Evolutionary conservation across 164 flowering plant genomes (phyloP).

Genomic region (Tetracentron sinense): DNA sequence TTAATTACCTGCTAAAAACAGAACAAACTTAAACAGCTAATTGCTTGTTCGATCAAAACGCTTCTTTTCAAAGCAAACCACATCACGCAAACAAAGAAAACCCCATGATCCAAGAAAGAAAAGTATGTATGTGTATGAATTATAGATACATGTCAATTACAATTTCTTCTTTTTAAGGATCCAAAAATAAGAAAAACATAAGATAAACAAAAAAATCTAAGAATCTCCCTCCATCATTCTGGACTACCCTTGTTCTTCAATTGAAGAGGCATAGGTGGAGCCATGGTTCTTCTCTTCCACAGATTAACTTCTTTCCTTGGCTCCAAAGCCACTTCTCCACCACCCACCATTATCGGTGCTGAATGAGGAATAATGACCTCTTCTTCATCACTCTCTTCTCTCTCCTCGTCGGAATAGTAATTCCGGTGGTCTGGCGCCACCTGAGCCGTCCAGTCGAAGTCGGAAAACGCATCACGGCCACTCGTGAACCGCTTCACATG

Average conservation of each 20-base stretch:
- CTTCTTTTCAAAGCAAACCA: too few relatives aligned
- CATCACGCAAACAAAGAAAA: too few relatives aligned
- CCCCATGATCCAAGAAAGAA: too few relatives aligned
- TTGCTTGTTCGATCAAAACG: too few relatives aligned
- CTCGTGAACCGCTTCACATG: constrained; percentile 67
- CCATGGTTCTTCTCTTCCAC: constrained; percentile 76
- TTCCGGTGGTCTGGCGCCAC: constrained; percentile 27
- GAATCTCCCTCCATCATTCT: not conserved
- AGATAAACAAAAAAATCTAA: too few relatives aligned
- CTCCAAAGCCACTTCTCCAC: constrained; percentile 26
- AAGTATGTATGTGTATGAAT: too few relatives aligned
- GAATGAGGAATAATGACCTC: constrained; percentile 46
- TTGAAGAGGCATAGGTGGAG: constrained; percentile 54
- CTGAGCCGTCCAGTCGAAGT: constrained; percentile 62
- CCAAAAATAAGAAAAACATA: too few relatives aligned
- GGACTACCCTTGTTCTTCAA: too few relatives aligned
- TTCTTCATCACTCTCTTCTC: constrained; percentile 22
- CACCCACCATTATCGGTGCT: constrained; percentile 50
- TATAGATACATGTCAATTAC: too few relatives aligned
- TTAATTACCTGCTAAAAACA: too few relatives aligned
- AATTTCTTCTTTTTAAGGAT: too few relatives aligned
- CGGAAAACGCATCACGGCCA: constrained; percentile 45
- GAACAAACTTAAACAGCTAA: too few relatives aligned
- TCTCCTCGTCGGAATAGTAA: constrained; percentile 43
- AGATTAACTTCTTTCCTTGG: constrained; percentile 66